Evolutionary conservation across 805 yeast genomes (phyloP).

Genomic region (Lipomyces spencermartinsiae): DNA sequence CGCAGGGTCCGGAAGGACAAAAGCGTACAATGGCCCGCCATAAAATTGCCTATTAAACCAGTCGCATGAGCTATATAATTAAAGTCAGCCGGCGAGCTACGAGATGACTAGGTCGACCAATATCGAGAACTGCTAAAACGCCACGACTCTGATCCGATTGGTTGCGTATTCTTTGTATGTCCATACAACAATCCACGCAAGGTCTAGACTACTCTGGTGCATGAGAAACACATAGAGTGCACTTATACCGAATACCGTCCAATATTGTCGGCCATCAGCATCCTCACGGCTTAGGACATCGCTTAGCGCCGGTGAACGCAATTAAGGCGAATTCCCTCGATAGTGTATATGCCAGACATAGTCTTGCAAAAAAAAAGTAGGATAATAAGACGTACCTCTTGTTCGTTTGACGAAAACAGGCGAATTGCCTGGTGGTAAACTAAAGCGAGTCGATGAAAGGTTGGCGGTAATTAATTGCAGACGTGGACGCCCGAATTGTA

Average conservation of each 20-base stretch:
- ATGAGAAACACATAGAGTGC: background rate
- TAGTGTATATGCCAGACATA: background rate
- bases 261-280: background rate
- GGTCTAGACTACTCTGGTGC: background rate
- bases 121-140: background rate
- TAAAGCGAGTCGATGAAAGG: too few species aligned
- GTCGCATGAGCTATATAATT: background rate
- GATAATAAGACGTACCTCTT: background rate
- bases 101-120: background rate
- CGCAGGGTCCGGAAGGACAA: background rate
- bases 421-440: background rate
- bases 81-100: background rate
- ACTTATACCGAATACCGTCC: background rate
- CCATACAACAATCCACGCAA: background rate
- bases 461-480: too few species aligned
- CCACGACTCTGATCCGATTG: background rate
- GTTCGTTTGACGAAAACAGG: background rate
- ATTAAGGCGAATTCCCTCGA: background rate
- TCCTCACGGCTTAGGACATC: background rate
- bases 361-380: background rate
- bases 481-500: too few species aligned
- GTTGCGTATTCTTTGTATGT: background rate
- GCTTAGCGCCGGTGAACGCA: background rate
- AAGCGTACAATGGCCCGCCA: background rate
- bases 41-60: background rate